Base-by-base conservation (phyloP, 2,329 filamentous ascomycete genomes). In the Knufia fluminis region DNA sequence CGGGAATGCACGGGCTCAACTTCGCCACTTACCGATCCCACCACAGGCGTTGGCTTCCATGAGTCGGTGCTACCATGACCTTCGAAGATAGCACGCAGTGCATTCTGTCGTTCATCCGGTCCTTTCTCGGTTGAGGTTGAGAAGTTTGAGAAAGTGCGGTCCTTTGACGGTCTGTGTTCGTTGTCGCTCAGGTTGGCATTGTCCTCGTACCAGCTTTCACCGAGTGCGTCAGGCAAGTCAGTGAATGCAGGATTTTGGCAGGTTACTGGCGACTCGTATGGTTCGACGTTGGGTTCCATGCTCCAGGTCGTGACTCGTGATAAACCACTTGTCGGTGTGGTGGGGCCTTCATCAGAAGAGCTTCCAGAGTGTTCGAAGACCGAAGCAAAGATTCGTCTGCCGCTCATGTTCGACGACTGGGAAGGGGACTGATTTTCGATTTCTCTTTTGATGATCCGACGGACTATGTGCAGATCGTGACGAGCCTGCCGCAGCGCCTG, bases 341-440 rank as follows among this genome's bases (percentile, higher is more conserved):
- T 63, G 3, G 59, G 56, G 12, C 62, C 62, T 33, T 66, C 66
- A n/a, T 67, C 64, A 3, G 64, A 60, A 0, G 68, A 65, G 1
- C 67, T 72, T 1, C 68, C 70, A 2, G 67, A 68, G 19, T 67
- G 61, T 50, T 73, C 71, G 56, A 73, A 73, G 6, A 73, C 68
- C 2, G 71, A 73, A 16, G 55, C 50, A 31, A 61, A 58, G 39
- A 48, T 51, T 32, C 45, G 48, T 49, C 46, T 54, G 16, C 54
- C 44, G 42, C 50, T 48, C 22, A n/a, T 26, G 16, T 54, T 46
- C 1, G 67, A 68, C 4, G 68, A 67, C 41, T 62, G 66, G 6
- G 57, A 59, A 3, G 70, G 70, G 2, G 71, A 71, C 42, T 66
- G 60, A 20, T 60, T 61, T 26, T 65, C 62, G 32, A 73, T 71